A percentile compares a stretch with the other conserved stretches of the same genome.
Evolutionary conservation across 2,329 filamentous ascomycete genomes (phyloP).

Genomic region (Blumeriella jaapii): DNA sequence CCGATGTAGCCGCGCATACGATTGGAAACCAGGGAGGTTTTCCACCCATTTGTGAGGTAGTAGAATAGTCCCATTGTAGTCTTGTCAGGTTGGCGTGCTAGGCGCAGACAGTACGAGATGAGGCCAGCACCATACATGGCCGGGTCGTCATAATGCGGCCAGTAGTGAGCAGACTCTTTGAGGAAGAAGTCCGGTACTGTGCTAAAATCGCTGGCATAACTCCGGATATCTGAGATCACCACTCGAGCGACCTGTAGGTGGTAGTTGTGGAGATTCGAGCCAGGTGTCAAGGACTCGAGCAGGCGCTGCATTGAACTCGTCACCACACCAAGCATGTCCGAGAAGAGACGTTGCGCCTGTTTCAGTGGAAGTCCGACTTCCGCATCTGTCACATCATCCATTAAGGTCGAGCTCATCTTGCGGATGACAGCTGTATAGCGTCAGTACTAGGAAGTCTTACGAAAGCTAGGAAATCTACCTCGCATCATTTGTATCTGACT

Average conservation of each 20-base stretch:
- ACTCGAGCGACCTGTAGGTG: slow-evolving; percentile 19
- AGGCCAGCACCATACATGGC: slow-evolving; percentile 22
- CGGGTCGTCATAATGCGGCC: slow-evolving; percentile 23
- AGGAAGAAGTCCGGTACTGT: slow-evolving; percentile 21
- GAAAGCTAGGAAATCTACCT: slow-evolving; percentile 4
- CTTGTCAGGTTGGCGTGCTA: slow-evolving; percentile 13
- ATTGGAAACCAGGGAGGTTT: slow-evolving; percentile 14
- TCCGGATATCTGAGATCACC: slow-evolving; percentile 18
- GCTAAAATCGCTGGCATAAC: slow-evolving; percentile 19
- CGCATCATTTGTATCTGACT: slow-evolving; percentile 7
- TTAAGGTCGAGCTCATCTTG: slow-evolving; percentile 12
- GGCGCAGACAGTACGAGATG: slow-evolving; percentile 20
- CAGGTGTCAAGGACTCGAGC: slow-evolving; percentile 15
- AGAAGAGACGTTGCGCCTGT: slow-evolving; percentile 12
- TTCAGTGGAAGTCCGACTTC: slow-evolving; percentile 10
- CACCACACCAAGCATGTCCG: slow-evolving; percentile 15
- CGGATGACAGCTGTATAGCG: slow-evolving; percentile 7
- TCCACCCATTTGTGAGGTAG: slow-evolving; percentile 24
- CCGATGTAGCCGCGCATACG: slow-evolving; percentile 10
- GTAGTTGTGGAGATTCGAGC: slow-evolving; percentile 11
- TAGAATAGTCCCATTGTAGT: slow-evolving; percentile 19
- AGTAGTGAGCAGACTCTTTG: slow-evolving; percentile 18
- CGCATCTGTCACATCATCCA: slow-evolving; percentile 6
- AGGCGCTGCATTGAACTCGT: slow-evolving; percentile 20
- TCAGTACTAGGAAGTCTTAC: neutral